Base-by-base conservation (phyloP, 2,329 filamentous ascomycete species). In the Xylariaceae sp. region DNA sequence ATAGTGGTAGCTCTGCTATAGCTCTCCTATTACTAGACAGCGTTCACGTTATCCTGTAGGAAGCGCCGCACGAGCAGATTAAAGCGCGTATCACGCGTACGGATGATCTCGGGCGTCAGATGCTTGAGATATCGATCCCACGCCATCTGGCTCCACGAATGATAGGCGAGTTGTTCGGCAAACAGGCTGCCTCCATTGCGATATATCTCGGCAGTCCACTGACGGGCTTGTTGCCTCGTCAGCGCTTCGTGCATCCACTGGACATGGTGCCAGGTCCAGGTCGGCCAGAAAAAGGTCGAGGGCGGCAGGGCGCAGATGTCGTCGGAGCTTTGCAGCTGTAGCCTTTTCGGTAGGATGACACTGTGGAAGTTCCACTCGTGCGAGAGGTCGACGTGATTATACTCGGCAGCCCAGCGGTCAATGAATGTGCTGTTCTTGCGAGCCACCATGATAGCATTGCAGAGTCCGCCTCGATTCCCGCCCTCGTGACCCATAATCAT, bases 301-400 rank as follows among this genome's bases (percentile, higher is more conserved):
- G 71, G 71, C 1, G 71, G 64, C 19, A 73, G 57, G 1, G 68
- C 56, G 62, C 71, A 73, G 19, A 72, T 64, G 42, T 72, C 70
- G 8, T 67, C 54, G 0, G 64, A 65, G 32, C 67, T 60, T 19
- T 64, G 43, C 4, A 61, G 27, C 47, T 69, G 64, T 7, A 70
- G 55, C 53, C 64, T 47, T 43, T 69, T 69, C 1, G 69, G 70
- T 7, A 72, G 60, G 19, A 68, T 57, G 7, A 72, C 70, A 31
- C 67, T 68, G 54, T 73, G 71, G 51, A 70, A 71, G 58, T 73
- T 73, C 71, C 71, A 73, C 47, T 72, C 70, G 6, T 59, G 57
- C 6, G 60, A 64, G 19, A 70, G 59, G 42, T 71, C 67, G 27
- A 68, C 68, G 19, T 65, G 57, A 19, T 63, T 56, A 56, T 73